phyloP scores from a whole-genome alignment of 2,329 filamentous ascomycete genomes.

The Tetracladium maxilliforme region DNA sequence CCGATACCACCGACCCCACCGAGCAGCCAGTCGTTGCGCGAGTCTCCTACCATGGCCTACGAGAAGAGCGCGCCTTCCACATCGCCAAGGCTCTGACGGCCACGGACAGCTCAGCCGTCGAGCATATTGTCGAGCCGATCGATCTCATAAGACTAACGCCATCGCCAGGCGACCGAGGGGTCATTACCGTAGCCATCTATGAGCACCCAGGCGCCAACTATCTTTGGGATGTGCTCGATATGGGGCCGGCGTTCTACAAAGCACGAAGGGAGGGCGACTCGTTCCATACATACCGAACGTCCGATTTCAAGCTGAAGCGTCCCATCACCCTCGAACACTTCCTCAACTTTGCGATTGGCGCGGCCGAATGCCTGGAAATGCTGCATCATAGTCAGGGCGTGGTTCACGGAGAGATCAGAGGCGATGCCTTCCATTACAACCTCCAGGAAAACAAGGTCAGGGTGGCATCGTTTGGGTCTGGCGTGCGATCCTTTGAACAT shows the following conservation, averaged over 20 bases:
- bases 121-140: conserved; percentile 68
- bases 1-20: conserved; percentile 17
- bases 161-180: conserved; percentile 50
- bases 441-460: conserved; percentile 56
- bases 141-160: conserved; percentile 62
- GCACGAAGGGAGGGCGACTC: conserved; percentile 33
- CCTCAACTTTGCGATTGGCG: conserved; percentile 82
- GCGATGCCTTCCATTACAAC: conserved; percentile 83
- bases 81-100: conserved; percentile 60
- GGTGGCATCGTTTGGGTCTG: conserved; percentile 74
- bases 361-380: conserved; percentile 72
- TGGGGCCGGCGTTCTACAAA: conserved; percentile 62
- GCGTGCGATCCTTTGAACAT: conserved; percentile 78
- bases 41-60: conserved; percentile 66
- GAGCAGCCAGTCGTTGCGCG: conserved; percentile 61
- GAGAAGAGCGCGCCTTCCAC: conserved; percentile 78
- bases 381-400: conserved; percentile 80
- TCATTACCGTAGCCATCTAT: conserved; percentile 70
- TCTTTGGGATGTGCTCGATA: conserved; percentile 53
- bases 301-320: conserved; percentile 32
- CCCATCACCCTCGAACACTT: conserved; percentile 63
- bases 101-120: conserved; percentile 55
- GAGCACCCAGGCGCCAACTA: conserved; percentile 65
- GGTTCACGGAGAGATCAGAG: conserved; percentile 81
- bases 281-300: conserved; percentile 27